Evolutionary conservation across 176 grass and related monocot genomes (phyloP), one percentile per base, ranked within the genome.

Genomic region (Phoenix roebelenii): DNA sequence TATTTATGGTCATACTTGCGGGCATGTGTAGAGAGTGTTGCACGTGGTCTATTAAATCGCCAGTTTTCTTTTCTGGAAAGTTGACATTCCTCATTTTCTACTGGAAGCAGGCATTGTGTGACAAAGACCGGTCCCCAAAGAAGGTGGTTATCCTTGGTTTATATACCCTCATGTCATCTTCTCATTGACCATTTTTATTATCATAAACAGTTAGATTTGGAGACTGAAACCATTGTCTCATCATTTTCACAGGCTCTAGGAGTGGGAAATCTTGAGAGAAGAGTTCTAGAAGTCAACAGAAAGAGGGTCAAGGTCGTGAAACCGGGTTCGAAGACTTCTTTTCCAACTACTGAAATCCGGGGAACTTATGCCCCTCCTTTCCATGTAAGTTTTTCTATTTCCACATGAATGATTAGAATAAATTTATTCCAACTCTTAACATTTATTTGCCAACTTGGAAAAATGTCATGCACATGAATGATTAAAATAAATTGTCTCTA

Each of bases 261-360:
- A 58, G 76, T 82, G 82, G 84, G 77, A 57, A 74, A 88, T 92
- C 84, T 92, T 57, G 93, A 98, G 68, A 77, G 76, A 25, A 89
- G 87, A 66, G 73, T 89, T 73, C 82, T 98, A 67, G 93, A 89
- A 69, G 72, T 88, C 20, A 98, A 87, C 52, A 83, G 70, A 60
- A 89, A 92, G 71, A 85, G 87, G 63, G 76, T 92, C 15, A 98
- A 98, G 71, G 93, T 98, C 66, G 84, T 98, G 17, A 98, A 98
- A 77, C 93, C 87, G 63, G 87, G 93, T 63, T 92, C 93, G 12
- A 98, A 85, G 73, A 87, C 87, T 65, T 89, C 87, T 28, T 98
- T 98, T 72, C 78, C 84, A 16, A 60, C 26, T 59, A 98, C 76
- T 51, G 84, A 92, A 85, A 60, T 82, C 5, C 84, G 84, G 73